These are phyloP conservation scores for Kazachstania martiniae DNA, from an alignment of 805 yeast genomes.

Conservation along the genomic window DNA sequence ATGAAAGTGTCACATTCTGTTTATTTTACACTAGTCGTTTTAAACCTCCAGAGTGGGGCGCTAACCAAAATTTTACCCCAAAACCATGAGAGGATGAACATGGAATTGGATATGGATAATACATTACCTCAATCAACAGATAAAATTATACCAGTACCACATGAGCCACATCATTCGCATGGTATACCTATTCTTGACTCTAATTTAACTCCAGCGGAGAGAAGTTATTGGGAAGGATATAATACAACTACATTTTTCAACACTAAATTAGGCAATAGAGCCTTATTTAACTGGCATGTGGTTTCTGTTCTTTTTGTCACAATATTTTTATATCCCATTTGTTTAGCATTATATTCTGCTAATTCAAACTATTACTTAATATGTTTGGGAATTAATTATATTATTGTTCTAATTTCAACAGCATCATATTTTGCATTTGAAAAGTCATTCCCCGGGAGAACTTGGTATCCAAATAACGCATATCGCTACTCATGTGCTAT, in stretches of 20 bases:
- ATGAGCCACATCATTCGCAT: constrained; percentile 41
- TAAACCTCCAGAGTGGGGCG: too few species aligned
- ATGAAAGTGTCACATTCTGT: too few species aligned
- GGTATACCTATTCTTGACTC: constrained; percentile 61
- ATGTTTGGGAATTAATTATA: constrained; percentile 40
- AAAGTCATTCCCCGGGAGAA: neutral
- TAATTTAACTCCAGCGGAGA: constrained; percentile 58
- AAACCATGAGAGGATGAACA: too few species aligned
- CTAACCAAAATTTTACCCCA: too few species aligned
- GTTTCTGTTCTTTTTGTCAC: constrained; percentile 34
- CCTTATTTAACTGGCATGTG: constrained; percentile 47
- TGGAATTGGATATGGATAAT: constrained; percentile 15
- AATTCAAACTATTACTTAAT: constrained; percentile 50
- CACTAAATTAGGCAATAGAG: constrained; percentile 35
- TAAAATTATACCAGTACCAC: constrained; percentile 33
- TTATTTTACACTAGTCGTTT: too few species aligned
- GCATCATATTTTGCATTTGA: constrained; percentile 41
- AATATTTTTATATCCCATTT: constrained; percentile 54
- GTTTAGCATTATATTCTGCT: constrained; percentile 52
- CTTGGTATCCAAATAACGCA: neutral
- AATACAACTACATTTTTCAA: constrained; percentile 69
- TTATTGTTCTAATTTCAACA: constrained; percentile 36
- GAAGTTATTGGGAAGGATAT: constrained; percentile 66
- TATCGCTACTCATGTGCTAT: too few species aligned
- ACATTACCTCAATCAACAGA: too few species aligned